Conservation (phyloP, 805 yeast species). For the Ogataea pignaliae region DNA sequence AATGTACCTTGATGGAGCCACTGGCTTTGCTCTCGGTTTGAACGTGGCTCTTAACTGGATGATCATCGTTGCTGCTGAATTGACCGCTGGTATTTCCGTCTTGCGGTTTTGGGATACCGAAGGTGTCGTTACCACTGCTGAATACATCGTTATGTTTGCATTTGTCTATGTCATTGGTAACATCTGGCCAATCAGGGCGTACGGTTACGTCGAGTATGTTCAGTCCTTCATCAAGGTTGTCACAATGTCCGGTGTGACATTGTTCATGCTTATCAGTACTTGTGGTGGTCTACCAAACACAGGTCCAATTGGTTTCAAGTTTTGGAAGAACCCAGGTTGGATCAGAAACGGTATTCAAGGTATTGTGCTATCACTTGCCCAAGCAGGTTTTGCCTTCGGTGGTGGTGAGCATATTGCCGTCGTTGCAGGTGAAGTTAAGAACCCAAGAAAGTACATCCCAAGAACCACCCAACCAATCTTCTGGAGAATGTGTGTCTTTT, state of each 20-base stretch:
- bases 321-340: conserved; percentile 54
- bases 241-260: conserved; percentile 44
- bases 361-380: conserved; percentile 49
- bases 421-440: conserved; percentile 53
- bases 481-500: conserved; percentile 50
- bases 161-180: conserved; percentile 37
- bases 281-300: conserved; percentile 36
- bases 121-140: conserved; percentile 45
- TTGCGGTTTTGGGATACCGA: conserved; percentile 51
- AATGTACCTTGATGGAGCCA: conserved; percentile 50
- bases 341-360: conserved; percentile 54
- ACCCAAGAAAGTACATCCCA: conserved; percentile 54
- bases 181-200: conserved; percentile 31
- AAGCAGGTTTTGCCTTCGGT: conserved; percentile 58
- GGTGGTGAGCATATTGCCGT: conserved; percentile 57
- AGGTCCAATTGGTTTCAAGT: conserved; percentile 46
- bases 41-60: conserved; percentile 62
- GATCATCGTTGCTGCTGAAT: conserved; percentile 56
- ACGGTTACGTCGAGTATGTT: conserved; percentile 43
- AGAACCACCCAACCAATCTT: conserved; percentile 52
- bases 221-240: conserved; percentile 51
- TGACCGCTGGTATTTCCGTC: conserved; percentile 62
- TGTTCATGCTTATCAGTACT: conserved; percentile 50
- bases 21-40: conserved; percentile 60
- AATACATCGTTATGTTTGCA: conserved; percentile 49